Base-by-base conservation (phyloP, 106 monocot genomes). In the Alisma plantagoaquatica region DNA sequence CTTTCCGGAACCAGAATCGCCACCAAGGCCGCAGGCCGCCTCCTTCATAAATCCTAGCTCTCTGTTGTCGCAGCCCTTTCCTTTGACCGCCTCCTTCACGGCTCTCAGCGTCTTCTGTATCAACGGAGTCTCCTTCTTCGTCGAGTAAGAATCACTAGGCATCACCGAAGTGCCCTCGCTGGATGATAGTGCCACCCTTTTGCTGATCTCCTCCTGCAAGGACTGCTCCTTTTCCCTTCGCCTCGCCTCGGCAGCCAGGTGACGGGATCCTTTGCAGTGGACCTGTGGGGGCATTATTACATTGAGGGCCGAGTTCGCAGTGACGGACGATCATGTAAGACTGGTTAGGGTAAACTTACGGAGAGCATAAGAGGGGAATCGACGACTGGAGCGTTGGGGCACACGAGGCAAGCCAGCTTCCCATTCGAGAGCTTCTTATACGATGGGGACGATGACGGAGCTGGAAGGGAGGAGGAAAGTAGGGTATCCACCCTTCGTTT, bases 401-500 rank as follows among this genome's bases (percentile, higher is more conserved):
- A 88, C 43, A 79, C 56, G 57, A 88, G 72, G 61, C 88, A 88
- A 8, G 64, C 72, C 61, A 61, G 70, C 55, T 79, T 83, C 27
- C 88, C 83, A 47, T 62, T 88, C 63, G 83, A 70, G 21, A 83
- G 75, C 73, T 59, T 73, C 79, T 64, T 76, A 62, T 61, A 76
- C 2, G 67, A 67, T 19, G 64, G 49, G 23, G 51, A 55, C 16
- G 72, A 33, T 15, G 17, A 16, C 2, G 44, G 35, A n/a, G n/a
- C n/a, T n/a, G n/a, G 17, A 3, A 7, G 12, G 28, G 57, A 57
- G 14, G 75, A 69, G 32, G 69, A 57, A 0, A 70, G 63, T 0
- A 88, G 79, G 29, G 79, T 73, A 46, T 88, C 82, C 15, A 88
- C 59, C 28, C 76, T 60, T 31, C 83, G 46, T 66, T 88, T 88